Percentiles rank a stretch among this genome's conserved stretches.
Evolutionary conservation across 2,329 filamentous ascomycete species (phyloP).

Genomic region (Daldinia sp.): DNA sequence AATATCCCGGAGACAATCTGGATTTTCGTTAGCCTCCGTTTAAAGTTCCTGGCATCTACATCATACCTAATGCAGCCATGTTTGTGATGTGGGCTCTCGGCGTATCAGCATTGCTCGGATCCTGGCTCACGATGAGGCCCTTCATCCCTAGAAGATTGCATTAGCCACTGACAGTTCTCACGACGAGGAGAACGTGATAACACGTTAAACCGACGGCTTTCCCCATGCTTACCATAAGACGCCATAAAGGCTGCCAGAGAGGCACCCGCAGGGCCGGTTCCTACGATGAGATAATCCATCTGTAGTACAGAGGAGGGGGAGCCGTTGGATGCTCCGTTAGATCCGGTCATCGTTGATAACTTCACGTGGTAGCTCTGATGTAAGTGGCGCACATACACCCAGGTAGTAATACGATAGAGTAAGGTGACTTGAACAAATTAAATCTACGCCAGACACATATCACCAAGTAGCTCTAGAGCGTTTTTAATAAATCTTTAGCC

Average conservation of each 20-base stretch:
- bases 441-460: neutral
- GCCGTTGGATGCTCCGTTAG: neutral
- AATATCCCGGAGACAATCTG: neutral
- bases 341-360: neutral
- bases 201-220: neutral
- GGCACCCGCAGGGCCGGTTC: neutral
- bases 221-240: neutral
- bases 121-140: neutral
- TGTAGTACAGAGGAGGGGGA: neutral
- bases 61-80: neutral
- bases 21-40: neutral
- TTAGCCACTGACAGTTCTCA: neutral
- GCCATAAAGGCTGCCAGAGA: neutral
- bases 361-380: neutral
- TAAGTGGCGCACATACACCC: neutral
- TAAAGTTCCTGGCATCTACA: neutral
- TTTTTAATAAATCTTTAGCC: neutral
- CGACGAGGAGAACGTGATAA: neutral
- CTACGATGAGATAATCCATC: neutral
- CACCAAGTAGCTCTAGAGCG: neutral
- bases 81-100: neutral
- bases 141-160: neutral
- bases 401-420: neutral
- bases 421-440: neutral
- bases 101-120: neutral